Evolutionary conservation across 2,329 filamentous ascomycete genomes (phyloP).

Genomic region (Xylariales sp.): DNA sequence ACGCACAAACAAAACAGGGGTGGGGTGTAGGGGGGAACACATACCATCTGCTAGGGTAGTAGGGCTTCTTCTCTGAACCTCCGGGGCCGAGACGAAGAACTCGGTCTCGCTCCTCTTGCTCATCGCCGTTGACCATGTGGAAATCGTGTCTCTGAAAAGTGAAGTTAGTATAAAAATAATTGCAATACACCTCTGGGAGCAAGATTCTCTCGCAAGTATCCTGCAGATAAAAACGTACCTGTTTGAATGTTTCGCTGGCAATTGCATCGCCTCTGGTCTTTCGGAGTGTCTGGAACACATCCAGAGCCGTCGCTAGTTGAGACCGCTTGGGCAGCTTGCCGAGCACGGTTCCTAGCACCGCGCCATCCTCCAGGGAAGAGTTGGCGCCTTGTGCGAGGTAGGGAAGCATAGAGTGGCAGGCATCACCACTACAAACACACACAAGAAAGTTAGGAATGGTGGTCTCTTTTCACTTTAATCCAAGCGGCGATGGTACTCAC

Average conservation of each 20-base stretch:
- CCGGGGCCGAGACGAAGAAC: constrained; percentile 50
- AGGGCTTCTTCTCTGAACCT: no score
- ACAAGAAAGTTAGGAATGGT: constrained; percentile 16
- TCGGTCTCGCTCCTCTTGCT: constrained; percentile 55
- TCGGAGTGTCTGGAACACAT: constrained; percentile 41
- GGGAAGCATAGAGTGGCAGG: constrained; percentile 61
- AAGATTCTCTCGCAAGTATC: no score
- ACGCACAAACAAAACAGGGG: no score
- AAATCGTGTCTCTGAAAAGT: constrained; percentile 40
- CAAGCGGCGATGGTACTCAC: constrained; percentile 19
- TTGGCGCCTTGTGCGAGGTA: constrained; percentile 65
- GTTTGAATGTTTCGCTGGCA: constrained; percentile 57
- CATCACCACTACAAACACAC: constrained; percentile 50
- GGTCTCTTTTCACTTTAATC: no score
- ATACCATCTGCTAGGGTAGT: no score
- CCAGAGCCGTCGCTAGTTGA: constrained; percentile 38
- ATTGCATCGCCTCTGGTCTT: constrained; percentile 49
- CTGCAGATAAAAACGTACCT: no score
- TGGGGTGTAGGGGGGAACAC: no score
- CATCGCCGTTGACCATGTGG: constrained; percentile 49
- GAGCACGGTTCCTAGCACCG: constrained; percentile 57
- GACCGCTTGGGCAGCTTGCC: constrained; percentile 41
- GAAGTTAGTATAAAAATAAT: no score
- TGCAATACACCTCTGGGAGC: no score
- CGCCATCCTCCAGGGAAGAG: constrained; percentile 63